Percentiles rank a stretch among this genome's conserved stretches.
Conservation (phyloP, 257 asterid genomes). For the Rauvolfia tetraphylla region DNA sequence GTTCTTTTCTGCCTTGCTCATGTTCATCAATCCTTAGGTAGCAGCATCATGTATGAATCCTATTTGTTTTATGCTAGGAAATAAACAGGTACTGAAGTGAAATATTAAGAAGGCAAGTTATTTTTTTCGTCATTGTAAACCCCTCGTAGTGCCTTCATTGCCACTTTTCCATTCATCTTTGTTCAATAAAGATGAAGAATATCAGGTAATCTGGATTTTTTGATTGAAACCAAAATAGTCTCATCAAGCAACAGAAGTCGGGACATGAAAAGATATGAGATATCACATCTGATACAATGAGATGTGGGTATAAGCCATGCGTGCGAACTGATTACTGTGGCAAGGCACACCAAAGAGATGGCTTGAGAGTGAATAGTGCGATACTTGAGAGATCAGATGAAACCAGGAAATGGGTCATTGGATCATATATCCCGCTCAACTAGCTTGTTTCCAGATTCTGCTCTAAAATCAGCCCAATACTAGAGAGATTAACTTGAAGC, state of each 20-base stretch:
- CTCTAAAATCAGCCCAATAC: background rate
- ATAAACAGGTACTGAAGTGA: too few species aligned
- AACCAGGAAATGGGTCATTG: background rate
- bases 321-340: background rate
- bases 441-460: background rate
- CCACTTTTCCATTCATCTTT: too few species aligned
- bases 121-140: too few species aligned
- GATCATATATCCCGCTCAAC: background rate
- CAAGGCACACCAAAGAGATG: background rate
- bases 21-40: background rate
- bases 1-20: too few species aligned
- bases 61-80: background rate
- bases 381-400: background rate
- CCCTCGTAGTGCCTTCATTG: too few species aligned
- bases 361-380: background rate
- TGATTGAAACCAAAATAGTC: background rate
- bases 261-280: background rate
- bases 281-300: background rate
- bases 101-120: too few species aligned
- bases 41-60: background rate
- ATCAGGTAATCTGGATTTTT: too few species aligned
- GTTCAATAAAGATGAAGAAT: background rate
- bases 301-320: background rate
- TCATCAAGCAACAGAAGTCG: background rate
- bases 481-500: background rate